A percentile compares a stretch with the other conserved stretches of the same genome.
phyloP scores from a whole-genome alignment of 257 asterid species.

The Scutellaria galericulata region DNA sequence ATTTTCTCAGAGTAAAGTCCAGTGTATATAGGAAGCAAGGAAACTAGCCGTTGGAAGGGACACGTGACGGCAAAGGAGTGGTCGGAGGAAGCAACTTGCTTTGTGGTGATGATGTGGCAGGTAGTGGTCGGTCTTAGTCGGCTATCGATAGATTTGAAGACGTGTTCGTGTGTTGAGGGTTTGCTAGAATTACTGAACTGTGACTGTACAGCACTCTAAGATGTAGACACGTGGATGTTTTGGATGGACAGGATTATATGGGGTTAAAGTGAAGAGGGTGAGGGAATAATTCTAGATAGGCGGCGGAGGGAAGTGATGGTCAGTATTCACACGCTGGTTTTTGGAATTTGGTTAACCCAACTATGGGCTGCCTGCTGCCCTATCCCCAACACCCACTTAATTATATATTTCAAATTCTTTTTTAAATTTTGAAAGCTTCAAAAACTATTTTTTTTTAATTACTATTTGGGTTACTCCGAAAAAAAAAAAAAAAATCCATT shows the following conservation, averaged over 20 bases:
- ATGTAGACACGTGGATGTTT: slow-evolving; percentile 32
- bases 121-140: slow-evolving; percentile 56
- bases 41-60: slow-evolving; percentile 63
- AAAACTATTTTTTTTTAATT: too few relatives aligned
- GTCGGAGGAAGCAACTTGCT: slow-evolving; percentile 38
- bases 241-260: slow-evolving; percentile 26
- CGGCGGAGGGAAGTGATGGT: slow-evolving; percentile 41
- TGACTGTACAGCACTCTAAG: neutral
- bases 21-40: slow-evolving; percentile 18
- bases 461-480: too few relatives aligned
- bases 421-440: too few relatives aligned
- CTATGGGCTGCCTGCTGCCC: too few relatives aligned
- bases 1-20: neutral
- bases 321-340: slow-evolving; percentile 23
- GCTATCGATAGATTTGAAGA: slow-evolving; percentile 45
- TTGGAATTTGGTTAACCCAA: neutral
- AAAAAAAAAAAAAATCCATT: too few relatives aligned
- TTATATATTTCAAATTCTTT: too few relatives aligned
- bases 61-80: slow-evolving; percentile 45
- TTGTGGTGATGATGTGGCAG: slow-evolving; percentile 46
- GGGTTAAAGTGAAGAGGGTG: neutral
- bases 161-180: slow-evolving; percentile 33
- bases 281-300: slow-evolving; percentile 38
- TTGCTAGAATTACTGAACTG: neutral
- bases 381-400: too few relatives aligned